Conservation (phyloP, 2,329 filamentous ascomycete genomes). For the Ambrosiella xylebori region DNA sequence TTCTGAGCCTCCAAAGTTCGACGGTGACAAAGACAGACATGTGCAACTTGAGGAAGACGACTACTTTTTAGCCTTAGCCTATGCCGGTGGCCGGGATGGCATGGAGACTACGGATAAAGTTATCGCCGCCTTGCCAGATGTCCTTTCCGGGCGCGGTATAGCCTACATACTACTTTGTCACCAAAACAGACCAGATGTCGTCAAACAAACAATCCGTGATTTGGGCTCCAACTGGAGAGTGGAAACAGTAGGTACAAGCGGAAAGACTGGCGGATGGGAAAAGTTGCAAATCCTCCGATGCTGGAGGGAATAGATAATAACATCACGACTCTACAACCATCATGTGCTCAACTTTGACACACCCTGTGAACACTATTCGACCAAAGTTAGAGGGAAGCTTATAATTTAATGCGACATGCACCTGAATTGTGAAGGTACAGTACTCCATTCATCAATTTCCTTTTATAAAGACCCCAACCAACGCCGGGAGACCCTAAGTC, state of each 20-base stretch:
- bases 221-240: slow-evolving; percentile 48
- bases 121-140: slow-evolving; percentile 46
- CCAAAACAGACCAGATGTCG: slow-evolving; percentile 68
- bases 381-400: too few relatives aligned
- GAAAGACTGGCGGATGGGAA: slow-evolving; percentile 85
- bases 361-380: too few relatives aligned
- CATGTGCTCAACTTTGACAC: too few relatives aligned
- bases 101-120: slow-evolving; percentile 87
- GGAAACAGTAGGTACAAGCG: slow-evolving; percentile 65
- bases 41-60: slow-evolving; percentile 60
- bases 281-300: slow-evolving; percentile 78
- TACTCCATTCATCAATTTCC: slow-evolving; percentile 14
- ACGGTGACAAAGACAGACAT: slow-evolving; percentile 19
- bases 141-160: slow-evolving; percentile 52
- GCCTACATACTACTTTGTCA: slow-evolving; percentile 82
- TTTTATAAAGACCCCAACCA: slow-evolving; percentile 16
- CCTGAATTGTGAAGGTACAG: not conserved
- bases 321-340: not conserved
- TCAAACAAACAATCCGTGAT: slow-evolving; percentile 42
- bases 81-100: slow-evolving; percentile 74
- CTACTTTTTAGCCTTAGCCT: slow-evolving; percentile 67
- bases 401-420: too few relatives aligned
- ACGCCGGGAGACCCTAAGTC: slow-evolving; percentile 7
- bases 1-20: slow-evolving; percentile 20
- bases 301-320: slow-evolving; percentile 38